Evolutionary conservation across 2,329 filamentous ascomycete genomes (phyloP), one percentile per base, ranked within the genome.

Genomic region (Penicillium occitanis): DNA sequence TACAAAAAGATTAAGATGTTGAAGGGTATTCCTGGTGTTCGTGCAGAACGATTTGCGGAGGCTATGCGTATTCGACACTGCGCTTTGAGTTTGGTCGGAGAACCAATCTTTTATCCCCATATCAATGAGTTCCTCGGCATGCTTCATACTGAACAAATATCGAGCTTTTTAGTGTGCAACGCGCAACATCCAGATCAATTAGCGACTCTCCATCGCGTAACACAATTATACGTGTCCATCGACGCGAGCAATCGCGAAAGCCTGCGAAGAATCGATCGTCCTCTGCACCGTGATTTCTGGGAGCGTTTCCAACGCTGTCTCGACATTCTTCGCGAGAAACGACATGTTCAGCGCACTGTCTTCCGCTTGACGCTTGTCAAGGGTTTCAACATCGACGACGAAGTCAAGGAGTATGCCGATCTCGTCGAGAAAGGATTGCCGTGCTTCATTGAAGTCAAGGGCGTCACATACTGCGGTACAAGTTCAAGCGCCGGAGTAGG

Each of bases 1-100:
- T 97, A 97, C 83, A 90, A 94, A 75, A 98, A 98, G 80, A 98
- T 98, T 80, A 96, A 96, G 78, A 95, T 96, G 90, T 86, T 98
- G 84, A 91, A 92, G 61, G 95, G 94, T 62, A 91, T 98, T 0
- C 94, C 95, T 0, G 95, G 95, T 5, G 92, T 98, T 3, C 87
- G 94, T 11, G 91, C 93, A 0, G 94, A 98, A 78, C 87, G 95
- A 3, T 98, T 96, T 74, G 88, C 90, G 6, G 95, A 98, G 81
- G 94, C 93, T 0, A 92, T 97, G 90, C 86, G 88, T 50, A 97
- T 99, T 72, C 87, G 92, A 0, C 94, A 99, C 79, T 99, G 94
- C 77, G 95, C 95, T 0, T 83, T 99, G 55, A 92, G 89, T 70
- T 84, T 99, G 10, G 95, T 99, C 25, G 94, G 95, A 71, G 94